These are phyloP conservation scores for Ambrosiella xylebori DNA, from an alignment of 2,329 filamentous ascomycete genomes.

Conservation along the genomic window DNA sequence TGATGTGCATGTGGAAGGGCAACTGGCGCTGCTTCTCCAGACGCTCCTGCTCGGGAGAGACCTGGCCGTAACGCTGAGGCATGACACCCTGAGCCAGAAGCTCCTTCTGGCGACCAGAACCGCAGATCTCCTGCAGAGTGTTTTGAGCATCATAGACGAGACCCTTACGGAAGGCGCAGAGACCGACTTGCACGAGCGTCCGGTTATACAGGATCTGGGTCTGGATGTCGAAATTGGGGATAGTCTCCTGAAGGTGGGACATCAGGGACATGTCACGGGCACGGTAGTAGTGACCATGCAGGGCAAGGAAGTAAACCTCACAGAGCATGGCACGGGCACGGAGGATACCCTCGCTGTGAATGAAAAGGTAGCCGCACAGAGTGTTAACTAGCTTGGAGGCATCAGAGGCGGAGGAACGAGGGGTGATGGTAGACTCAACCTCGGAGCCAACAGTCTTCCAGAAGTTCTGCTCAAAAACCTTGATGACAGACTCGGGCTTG, in stretches of 20 bases:
- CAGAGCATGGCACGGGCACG: conserved; percentile 93
- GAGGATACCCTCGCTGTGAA: conserved; percentile 87
- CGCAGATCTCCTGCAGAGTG: conserved; percentile 94
- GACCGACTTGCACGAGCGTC: conserved; percentile 89
- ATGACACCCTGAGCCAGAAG: conserved; percentile 94
- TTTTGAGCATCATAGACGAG: conserved; percentile 96
- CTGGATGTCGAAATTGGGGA: conserved; percentile 87
- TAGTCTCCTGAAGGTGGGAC: conserved; percentile 96
- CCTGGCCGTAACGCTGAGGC: conserved; percentile 91
- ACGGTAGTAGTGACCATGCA: conserved; percentile 96
- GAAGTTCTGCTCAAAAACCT: conserved; percentile 82
- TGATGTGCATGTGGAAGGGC: conserved; percentile 99
- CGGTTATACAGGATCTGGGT: conserved; percentile 98
- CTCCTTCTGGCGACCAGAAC: conserved; percentile 94
- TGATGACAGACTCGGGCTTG: conserved; percentile 88
- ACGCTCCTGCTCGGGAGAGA: conserved; percentile 93
- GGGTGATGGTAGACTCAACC: conserved; percentile 66
- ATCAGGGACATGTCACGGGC: conserved; percentile 98
- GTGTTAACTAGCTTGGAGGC: conserved; percentile 62
- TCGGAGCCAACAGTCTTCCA: conserved; percentile 62
- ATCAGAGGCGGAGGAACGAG: conserved; percentile 50
- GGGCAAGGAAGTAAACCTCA: conserved; percentile 94
- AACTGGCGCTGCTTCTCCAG: conserved; percentile 93
- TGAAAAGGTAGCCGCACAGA: conserved; percentile 89
- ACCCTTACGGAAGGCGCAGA: conserved; percentile 94